Percentiles rank a stretch among this genome's conserved stretches.
phyloP scores from a whole-genome alignment of 768 basidiomycete species.

The Dacryopinax spathularia region DNA sequence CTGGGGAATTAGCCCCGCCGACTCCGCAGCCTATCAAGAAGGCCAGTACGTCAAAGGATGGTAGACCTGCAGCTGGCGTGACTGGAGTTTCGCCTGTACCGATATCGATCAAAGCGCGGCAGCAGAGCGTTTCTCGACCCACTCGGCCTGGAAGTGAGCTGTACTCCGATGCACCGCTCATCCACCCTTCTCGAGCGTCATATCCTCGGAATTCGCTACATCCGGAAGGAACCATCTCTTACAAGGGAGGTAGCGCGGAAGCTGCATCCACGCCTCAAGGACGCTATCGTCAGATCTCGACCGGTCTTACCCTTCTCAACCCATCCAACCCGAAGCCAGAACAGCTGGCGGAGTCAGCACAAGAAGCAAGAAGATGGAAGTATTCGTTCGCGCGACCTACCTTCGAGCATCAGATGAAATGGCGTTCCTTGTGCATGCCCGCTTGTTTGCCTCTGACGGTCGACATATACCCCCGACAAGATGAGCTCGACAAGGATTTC shows the following conservation, averaged over 20 bases:
- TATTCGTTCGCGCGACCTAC: conserved; percentile 61
- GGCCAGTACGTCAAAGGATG: not conserved
- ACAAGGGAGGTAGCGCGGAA: not conserved
- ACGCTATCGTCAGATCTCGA: conserved; percentile 1
- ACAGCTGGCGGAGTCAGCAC: conserved; percentile 2
- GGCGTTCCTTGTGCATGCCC: conserved; percentile 75
- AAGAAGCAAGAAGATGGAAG: conserved; percentile 66
- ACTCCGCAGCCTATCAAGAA: not conserved
- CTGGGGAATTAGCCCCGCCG: not conserved
- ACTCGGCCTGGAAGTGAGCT: not conserved
- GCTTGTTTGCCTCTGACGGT: conserved; percentile 81
- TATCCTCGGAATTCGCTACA: not conserved
- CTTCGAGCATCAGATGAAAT: conserved; percentile 79
- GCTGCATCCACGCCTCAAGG: not conserved
- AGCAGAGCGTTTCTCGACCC: not conserved
- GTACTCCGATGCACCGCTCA: not conserved
- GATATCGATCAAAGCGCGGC: not conserved
- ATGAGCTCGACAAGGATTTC: conserved; percentile 62
- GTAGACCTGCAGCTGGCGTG: not conserved
- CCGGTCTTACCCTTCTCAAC: conserved; percentile 8
- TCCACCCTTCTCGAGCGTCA: not conserved
- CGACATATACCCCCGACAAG: conserved; percentile 66
- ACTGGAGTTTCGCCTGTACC: not conserved
- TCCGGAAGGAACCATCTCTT: not conserved
- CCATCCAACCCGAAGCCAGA: conserved; percentile 12